These are phyloP conservation scores for Microascus cirrosus DNA, from an alignment of 2,329 filamentous ascomycete genomes.

Conservation along the genomic window DNA sequence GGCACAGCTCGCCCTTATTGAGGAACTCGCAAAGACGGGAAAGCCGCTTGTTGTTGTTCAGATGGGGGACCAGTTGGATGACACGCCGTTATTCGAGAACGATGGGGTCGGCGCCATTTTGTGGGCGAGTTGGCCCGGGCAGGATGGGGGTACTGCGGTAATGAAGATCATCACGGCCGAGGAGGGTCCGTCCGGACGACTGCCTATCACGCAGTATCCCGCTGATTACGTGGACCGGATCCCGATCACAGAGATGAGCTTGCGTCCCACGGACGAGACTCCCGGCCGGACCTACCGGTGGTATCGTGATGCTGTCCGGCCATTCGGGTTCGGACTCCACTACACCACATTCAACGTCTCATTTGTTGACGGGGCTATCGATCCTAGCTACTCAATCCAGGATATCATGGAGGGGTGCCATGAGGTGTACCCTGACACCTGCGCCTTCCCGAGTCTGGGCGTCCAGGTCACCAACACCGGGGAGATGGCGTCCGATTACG, in stretches of 20 bases:
- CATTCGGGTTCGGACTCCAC: conserved; percentile 45
- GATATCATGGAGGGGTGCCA: conserved; percentile 21
- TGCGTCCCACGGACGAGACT: conserved; percentile 31
- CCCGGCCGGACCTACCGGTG: conserved; percentile 50
- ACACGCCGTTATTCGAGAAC: conserved; percentile 32
- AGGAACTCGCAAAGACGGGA: conserved; percentile 18
- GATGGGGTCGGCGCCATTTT: conserved; percentile 36
- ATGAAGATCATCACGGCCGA: conserved; percentile 40
- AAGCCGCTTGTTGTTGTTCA: conserved; percentile 42
- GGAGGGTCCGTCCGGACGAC: conserved; percentile 35
- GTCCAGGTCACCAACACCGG: conserved; percentile 34
- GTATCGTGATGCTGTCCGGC: conserved; percentile 36
- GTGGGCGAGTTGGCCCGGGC: conserved; percentile 49
- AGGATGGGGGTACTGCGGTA: conserved; percentile 44
- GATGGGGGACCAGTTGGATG: conserved; percentile 41
- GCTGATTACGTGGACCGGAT: conserved; percentile 35
- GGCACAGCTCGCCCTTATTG: conserved; percentile 38
- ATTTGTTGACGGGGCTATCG: conserved; percentile 6
- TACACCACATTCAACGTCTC: conserved; percentile 39
- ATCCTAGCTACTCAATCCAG: conserved; percentile 15
- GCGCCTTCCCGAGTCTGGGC: conserved; percentile 21
- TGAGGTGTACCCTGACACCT: conserved; percentile 25
- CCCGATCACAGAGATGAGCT: conserved; percentile 42
- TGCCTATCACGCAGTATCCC: conserved; percentile 46
- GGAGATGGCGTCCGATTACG: conserved; percentile 35